Percentiles rank a stretch among this genome's conserved stretches.
These are phyloP conservation scores for Millerozyma acaciae DNA, from an alignment of 805 yeast genomes.

Conservation along the genomic window DNA sequence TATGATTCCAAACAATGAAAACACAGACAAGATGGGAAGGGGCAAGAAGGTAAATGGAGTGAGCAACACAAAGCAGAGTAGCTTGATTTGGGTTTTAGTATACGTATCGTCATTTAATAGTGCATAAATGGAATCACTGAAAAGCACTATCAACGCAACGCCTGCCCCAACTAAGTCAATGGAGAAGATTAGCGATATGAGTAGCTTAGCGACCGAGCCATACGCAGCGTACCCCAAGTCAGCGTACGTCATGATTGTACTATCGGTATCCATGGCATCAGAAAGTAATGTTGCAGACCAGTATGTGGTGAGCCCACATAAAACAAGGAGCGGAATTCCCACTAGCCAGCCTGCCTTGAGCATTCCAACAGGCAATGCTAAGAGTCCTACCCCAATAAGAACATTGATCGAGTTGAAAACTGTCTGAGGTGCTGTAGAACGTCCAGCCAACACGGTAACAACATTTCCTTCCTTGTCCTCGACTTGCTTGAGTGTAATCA, in stretches of 20 bases:
- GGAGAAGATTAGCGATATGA: slow-evolving; percentile 71
- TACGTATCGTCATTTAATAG: slow-evolving; percentile 42
- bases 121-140: slow-evolving; percentile 81
- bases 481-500: slow-evolving; percentile 54
- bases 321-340: slow-evolving; percentile 55
- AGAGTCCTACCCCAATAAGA: slow-evolving; percentile 63
- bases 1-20: slow-evolving; percentile 66
- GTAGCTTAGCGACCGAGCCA: slow-evolving; percentile 69
- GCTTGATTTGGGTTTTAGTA: slow-evolving; percentile 52
- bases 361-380: slow-evolving; percentile 64
- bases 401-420: slow-evolving; percentile 71
- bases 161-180: slow-evolving; percentile 78
- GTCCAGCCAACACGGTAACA: slow-evolving; percentile 72
- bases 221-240: slow-evolving; percentile 85
- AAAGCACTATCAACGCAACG: slow-evolving; percentile 73
- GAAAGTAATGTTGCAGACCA: slow-evolving; percentile 76
- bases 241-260: slow-evolving; percentile 78
- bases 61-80: slow-evolving; percentile 62
- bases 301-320: slow-evolving; percentile 65
- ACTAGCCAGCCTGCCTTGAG: slow-evolving; percentile 61
- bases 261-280: slow-evolving; percentile 74
- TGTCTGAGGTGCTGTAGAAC: slow-evolving; percentile 77
- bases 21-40: slow-evolving; percentile 63
- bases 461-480: slow-evolving; percentile 70
- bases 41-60: slow-evolving; percentile 85